Conservation (phyloP, 805 yeast species). For the Kluyveromyces lactis region DNA sequence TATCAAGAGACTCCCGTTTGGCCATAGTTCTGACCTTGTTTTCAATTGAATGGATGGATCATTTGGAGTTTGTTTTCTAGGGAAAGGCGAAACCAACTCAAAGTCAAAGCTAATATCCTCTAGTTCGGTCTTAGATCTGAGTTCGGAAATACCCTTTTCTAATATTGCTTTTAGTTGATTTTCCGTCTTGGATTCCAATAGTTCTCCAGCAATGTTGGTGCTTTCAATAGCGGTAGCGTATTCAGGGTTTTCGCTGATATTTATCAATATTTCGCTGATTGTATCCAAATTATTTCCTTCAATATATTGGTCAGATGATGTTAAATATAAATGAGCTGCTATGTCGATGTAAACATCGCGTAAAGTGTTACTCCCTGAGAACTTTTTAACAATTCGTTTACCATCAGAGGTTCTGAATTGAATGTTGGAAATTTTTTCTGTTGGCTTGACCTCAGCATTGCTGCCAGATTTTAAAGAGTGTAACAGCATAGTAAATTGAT, state of each 20-base stretch:
- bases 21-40: slow-evolving; percentile 47
- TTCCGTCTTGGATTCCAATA: background rate
- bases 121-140: slow-evolving; percentile 19
- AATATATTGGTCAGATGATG: background rate
- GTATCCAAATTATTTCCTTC: background rate
- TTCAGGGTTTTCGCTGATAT: slow-evolving; percentile 11
- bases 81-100: slow-evolving; percentile 53
- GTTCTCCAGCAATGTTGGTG: too few species aligned
- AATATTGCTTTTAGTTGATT: background rate
- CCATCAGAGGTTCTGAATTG: slow-evolving; percentile 28
- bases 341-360: slow-evolving; percentile 17
- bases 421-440: slow-evolving; percentile 16
- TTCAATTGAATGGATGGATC: slow-evolving; percentile 27
- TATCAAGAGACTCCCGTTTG: slow-evolving; percentile 59
- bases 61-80: slow-evolving; percentile 41
- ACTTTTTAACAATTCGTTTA: slow-evolving; percentile 20
- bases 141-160: background rate
- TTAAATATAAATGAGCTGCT: slow-evolving; percentile 21
- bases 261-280: background rate
- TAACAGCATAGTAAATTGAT: slow-evolving; percentile 19
- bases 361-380: slow-evolving; percentile 13
- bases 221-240: too few species aligned
- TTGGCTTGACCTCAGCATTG: background rate
- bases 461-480: slow-evolving; percentile 10
- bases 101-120: slow-evolving; percentile 40